phyloP scores from a whole-genome alignment of 2,329 filamentous ascomycete species.

The Chrysosporium keratinophilum region DNA sequence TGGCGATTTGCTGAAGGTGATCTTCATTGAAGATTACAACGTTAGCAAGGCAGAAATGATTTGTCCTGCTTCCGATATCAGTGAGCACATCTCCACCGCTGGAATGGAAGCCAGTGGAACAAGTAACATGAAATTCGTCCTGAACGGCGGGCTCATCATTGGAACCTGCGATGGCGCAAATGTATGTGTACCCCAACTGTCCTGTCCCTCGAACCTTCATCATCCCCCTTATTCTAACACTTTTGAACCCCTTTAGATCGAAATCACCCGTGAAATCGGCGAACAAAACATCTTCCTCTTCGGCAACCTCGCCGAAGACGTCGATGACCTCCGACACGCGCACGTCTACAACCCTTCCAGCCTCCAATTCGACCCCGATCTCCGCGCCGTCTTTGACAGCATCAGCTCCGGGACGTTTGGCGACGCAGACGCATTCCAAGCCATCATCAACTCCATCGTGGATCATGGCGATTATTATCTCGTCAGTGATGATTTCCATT shows the following conservation, averaged over 20 bases:
- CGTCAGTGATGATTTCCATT: constrained; percentile 93
- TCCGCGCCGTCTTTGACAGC: constrained; percentile 69
- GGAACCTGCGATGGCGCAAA: constrained; percentile 97
- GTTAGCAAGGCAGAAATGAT: constrained; percentile 99
- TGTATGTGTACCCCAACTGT: no score
- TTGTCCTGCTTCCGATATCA: constrained; percentile 84
- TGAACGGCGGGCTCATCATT: constrained; percentile 95
- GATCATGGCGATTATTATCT: constrained; percentile 97
- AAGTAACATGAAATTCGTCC: constrained; percentile 99
- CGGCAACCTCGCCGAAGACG: constrained; percentile 88
- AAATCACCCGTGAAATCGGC: constrained; percentile 93
- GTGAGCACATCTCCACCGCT: constrained; percentile 96
- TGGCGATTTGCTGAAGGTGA: constrained; percentile 88
- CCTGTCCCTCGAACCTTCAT: no score
- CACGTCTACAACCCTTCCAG: constrained; percentile 63
- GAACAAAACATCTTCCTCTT: constrained; percentile 98
- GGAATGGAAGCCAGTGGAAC: constrained; percentile 83
- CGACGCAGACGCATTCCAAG: constrained; percentile 64
- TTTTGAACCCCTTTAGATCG: constrained; percentile 52
- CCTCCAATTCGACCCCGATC: constrained; percentile 64
- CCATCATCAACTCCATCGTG: constrained; percentile 71
- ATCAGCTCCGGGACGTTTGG: constrained; percentile 78
- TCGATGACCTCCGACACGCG: constrained; percentile 84
- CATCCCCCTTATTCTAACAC: constrained; percentile 8
- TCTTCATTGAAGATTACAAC: constrained; percentile 97